Base-by-base conservation (phyloP, 805 yeast species). In the Nakazawaea wyomingensis region DNA sequence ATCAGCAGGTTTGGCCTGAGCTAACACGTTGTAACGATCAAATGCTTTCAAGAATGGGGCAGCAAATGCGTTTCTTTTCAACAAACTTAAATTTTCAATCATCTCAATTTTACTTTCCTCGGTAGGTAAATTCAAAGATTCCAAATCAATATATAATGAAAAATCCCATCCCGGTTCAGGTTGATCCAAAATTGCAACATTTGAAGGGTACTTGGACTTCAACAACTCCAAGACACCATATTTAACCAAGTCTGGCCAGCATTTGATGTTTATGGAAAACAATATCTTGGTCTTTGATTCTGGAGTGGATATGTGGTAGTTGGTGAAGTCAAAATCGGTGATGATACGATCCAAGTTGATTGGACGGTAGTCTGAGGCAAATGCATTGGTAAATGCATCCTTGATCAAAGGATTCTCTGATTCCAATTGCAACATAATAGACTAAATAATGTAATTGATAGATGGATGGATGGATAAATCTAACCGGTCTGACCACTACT, bases 241-340 rank as follows among this genome's bases (percentile, higher is more conserved):
- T 55, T 74, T 76, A 43, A 57, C 67, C 53, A 88, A 70, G 55
- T 88, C 96, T 16, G 64, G 61, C 82, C 85, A 88, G 54, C 95
- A 83, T 61, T 82, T 85, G 60, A 87, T 76, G 49, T 74, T 76
- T 41, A 88, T 69, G 19, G 93, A 83, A 20, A 88, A 66, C 50
- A 84, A 66, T 46, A 88, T 64, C 59, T 74, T 56, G 28, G 80
- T 62, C 65, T 83, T 86, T 47, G 78, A 70, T 51, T 81, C 89
- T 2, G 90, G 86, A n/a, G 95, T 91, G 37, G 96, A 83, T 48
- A 93, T 71, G 62, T 91, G 98, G 65, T 85, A 90, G 24, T 93
- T 85, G 39, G 96, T 95, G 66, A 88, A 88, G 64, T 93, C 99
- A 55, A 93, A 93, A 68, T 93, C 99, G 31, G 95, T 82, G 49